These are phyloP conservation scores for Emiliania huxleyi DNA, from an alignment of 78 protist genomes.

Conservation along the genomic window DNA sequence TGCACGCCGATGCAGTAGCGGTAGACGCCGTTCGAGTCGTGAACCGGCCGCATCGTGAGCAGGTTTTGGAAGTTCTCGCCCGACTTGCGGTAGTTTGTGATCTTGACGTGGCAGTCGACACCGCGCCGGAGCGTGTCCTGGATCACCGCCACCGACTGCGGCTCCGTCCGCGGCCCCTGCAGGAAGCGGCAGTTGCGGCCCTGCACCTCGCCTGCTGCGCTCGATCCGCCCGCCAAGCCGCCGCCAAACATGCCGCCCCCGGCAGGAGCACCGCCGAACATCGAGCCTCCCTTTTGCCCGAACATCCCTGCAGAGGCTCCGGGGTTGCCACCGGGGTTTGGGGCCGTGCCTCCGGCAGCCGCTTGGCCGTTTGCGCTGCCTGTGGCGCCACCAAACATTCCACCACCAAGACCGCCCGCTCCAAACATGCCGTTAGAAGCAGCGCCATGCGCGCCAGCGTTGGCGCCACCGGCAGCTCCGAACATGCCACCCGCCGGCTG, in stretches of 20 bases:
- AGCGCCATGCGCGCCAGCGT: not conserved
- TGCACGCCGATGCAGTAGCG: slow-evolving; percentile 8
- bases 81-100: not conserved
- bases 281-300: too few species aligned
- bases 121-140: not conserved
- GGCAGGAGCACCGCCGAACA: not conserved
- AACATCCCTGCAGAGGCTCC: too few species aligned
- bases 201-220: not conserved
- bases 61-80: not conserved
- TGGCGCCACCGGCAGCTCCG: not conserved
- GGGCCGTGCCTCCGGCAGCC: too few species aligned
- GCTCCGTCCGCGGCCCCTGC: slow-evolving; percentile 30
- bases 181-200: slow-evolving; percentile 50
- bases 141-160: not conserved
- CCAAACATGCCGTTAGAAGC: not conserved
- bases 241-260: not conserved
- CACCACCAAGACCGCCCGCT: not conserved
- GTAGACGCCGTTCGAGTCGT: not conserved
- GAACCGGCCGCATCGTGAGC: not conserved
- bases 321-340: too few species aligned
- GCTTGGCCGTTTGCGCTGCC: too few species aligned
- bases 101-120: not conserved
- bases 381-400: not conserved
- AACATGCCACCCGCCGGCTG: not conserved
- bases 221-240: not conserved